Evolutionary conservation across 2,329 filamentous ascomycete species (phyloP).

Genomic region (Catunica adiposa): DNA sequence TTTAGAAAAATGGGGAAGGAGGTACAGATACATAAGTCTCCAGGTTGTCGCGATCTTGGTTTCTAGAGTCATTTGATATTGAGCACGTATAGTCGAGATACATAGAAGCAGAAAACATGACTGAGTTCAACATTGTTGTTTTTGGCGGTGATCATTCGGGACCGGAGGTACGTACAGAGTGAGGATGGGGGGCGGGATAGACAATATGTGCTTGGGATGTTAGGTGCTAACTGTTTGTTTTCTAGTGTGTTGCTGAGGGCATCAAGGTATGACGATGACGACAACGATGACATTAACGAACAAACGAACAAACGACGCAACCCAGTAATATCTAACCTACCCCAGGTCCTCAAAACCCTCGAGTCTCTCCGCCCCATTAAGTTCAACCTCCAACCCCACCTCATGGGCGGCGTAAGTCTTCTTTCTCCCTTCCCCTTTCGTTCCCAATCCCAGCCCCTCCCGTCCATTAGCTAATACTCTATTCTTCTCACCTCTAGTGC

Average conservation of each 20-base stretch:
- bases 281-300: background rate
- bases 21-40: background rate
- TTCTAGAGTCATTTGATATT: background rate
- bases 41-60: background rate
- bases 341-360: conserved; percentile 59
- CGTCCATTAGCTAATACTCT: background rate
- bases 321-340: background rate
- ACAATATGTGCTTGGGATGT: background rate
- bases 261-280: conserved; percentile 47
- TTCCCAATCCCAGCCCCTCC: background rate
- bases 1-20: background rate
- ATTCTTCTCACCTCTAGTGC: conserved; percentile 34
- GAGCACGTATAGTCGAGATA: background rate
- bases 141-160: conserved; percentile 74
- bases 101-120: conserved; percentile 32
- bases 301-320: too few species aligned
- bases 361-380: conserved; percentile 54
- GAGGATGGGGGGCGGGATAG: background rate
- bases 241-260: conserved; percentile 60
- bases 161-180: conserved; percentile 49
- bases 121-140: conserved; percentile 61
- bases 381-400: conserved; percentile 81
- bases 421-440: background rate
- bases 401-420: conserved; percentile 71
- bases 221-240: conserved; percentile 2